phyloP scores from a whole-genome alignment of 2,329 filamentous ascomycete genomes.

The Diplocarpon mali region DNA sequence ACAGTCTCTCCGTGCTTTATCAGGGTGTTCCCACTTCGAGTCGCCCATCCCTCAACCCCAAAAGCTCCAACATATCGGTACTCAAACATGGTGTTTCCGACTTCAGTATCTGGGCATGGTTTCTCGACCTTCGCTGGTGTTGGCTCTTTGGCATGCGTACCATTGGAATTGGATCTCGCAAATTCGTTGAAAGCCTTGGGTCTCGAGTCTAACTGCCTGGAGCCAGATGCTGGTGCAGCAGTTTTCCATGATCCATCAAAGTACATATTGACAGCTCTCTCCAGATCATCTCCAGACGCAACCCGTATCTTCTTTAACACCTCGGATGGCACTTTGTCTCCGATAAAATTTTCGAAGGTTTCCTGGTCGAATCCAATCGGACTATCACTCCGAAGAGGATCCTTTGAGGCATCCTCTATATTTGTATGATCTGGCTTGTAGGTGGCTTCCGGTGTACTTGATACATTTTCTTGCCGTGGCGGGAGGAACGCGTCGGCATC shows the following conservation, averaged over 20 bases:
- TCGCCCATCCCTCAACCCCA: slow-evolving; percentile 86
- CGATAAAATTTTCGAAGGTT: slow-evolving; percentile 49
- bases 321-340: slow-evolving; percentile 40
- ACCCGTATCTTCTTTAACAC: slow-evolving; percentile 40
- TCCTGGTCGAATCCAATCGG: slow-evolving; percentile 39
- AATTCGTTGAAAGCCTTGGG: slow-evolving; percentile 20
- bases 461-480: too few relatives aligned
- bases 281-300: slow-evolving; percentile 45
- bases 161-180: slow-evolving; percentile 13
- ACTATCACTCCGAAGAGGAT: slow-evolving; percentile 13
- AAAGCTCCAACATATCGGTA: slow-evolving; percentile 81
- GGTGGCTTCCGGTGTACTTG: neutral
- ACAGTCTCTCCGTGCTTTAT: slow-evolving; percentile 75
- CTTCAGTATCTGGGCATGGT: neutral
- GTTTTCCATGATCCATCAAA: slow-evolving; percentile 56
- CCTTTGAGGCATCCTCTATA: neutral
- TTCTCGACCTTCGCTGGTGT: slow-evolving; percentile 22
- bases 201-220: slow-evolving; percentile 5
- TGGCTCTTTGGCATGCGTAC: neutral
- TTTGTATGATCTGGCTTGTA: neutral
- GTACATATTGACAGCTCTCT: slow-evolving; percentile 58
- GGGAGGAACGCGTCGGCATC: slow-evolving; percentile 22
- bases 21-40: slow-evolving; percentile 64
- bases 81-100: slow-evolving; percentile 31
- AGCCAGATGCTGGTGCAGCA: slow-evolving; percentile 1